A percentile compares a stretch with the other conserved stretches of the same genome.
phyloP scores from a whole-genome alignment of 441 rosid species.

The Adansonia rubrostipa region DNA sequence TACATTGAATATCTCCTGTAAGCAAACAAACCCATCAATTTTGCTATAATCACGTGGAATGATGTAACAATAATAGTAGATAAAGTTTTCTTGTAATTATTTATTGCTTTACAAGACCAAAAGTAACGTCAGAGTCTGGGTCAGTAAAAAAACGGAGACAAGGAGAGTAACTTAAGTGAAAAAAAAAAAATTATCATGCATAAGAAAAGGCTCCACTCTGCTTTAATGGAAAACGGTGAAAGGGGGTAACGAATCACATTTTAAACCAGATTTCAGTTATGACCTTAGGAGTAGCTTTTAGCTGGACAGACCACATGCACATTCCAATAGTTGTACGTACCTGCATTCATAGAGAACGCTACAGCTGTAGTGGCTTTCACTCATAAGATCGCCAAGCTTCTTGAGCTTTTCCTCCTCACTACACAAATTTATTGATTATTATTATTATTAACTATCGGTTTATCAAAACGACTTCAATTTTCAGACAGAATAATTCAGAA shows the following conservation, averaged over 20 bases:
- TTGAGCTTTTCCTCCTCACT: constrained; percentile 33
- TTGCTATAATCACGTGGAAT: constrained; percentile 10
- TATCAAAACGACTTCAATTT: not conserved
- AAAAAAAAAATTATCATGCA: not conserved
- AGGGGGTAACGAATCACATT: not conserved
- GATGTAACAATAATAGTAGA: not conserved
- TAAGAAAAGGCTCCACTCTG: not conserved
- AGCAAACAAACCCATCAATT: not conserved
- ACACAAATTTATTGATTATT: constrained; percentile 12
- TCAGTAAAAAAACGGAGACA: not conserved
- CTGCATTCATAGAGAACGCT: constrained; percentile 97
- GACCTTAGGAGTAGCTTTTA: not conserved
- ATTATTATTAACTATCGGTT: not conserved
- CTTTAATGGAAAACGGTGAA: not conserved
- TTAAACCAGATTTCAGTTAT: not conserved
- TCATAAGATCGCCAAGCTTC: constrained; percentile 28
- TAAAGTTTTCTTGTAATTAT: not conserved
- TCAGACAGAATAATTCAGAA: not conserved
- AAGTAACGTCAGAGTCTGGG: not conserved
- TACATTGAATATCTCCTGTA: not conserved
- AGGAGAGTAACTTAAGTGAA: not conserved
- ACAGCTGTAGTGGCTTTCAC: constrained; percentile 43
- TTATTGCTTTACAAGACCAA: not conserved
- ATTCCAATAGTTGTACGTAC: constrained; percentile 35
- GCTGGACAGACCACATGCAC: not conserved